phyloP scores from a whole-genome alignment of 495 filamentous ascomycete species.

The Bombardia bombarda region DNA sequence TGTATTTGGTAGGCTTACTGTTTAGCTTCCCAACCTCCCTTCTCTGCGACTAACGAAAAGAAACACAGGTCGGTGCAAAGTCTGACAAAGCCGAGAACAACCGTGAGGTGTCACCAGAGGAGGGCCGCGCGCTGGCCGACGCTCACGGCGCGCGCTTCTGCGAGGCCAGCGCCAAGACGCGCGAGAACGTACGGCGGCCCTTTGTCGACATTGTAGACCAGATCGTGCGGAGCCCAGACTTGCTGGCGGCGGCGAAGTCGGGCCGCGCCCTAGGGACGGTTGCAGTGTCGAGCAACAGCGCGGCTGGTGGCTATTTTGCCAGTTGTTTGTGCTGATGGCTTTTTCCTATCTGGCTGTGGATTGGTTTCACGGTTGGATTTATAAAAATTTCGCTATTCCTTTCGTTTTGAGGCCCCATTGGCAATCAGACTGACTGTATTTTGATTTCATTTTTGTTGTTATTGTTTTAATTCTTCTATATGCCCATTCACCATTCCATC shows the following conservation, averaged over 20 bases:
- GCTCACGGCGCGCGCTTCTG: constrained; percentile 43
- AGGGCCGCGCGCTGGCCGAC: constrained; percentile 43
- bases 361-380: neutral
- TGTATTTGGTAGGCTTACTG: constrained; percentile 38
- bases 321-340: constrained; percentile 17
- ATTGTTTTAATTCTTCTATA: too few species aligned
- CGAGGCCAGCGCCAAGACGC: constrained; percentile 48
- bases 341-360: neutral
- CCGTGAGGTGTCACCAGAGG: constrained; percentile 41
- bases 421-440: too few species aligned
- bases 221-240: constrained; percentile 39
- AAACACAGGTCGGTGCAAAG: constrained; percentile 42
- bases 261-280: constrained; percentile 13
- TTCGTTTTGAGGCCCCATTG: too few species aligned
- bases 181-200: constrained; percentile 43
- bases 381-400: neutral
- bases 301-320: constrained; percentile 1
- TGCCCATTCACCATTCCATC: too few species aligned
- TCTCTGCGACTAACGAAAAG: constrained; percentile 3
- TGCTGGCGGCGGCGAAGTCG: constrained; percentile 24
- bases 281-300: neutral
- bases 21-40: neutral
- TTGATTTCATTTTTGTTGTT: too few species aligned
- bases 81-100: constrained; percentile 38
- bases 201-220: constrained; percentile 48